Conservation (phyloP, 768 basidiomycete genomes). For the Terana coerulea region DNA sequence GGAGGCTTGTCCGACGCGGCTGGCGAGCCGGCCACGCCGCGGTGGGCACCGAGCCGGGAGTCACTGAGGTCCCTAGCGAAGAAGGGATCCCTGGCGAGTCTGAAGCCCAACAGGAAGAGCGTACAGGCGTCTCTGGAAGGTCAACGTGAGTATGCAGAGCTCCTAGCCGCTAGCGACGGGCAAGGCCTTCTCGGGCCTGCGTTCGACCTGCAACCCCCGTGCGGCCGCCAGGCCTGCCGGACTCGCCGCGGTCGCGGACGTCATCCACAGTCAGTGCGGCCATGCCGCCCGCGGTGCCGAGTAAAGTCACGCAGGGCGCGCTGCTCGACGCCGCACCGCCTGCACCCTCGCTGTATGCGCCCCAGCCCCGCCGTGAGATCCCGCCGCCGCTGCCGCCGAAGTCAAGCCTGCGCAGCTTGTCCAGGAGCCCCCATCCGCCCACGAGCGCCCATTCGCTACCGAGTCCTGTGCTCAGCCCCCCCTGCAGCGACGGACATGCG, state of each 20-base stretch:
- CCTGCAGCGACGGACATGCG: too few relatives aligned
- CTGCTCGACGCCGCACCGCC: too few relatives aligned
- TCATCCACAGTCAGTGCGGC: neutral
- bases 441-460: neutral
- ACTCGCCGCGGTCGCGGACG: slow-evolving; percentile 6
- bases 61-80: neutral
- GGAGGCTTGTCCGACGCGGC: neutral
- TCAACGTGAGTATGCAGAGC: neutral
- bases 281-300: neutral
- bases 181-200: slow-evolving; percentile 10
- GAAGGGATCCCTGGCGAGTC: neutral
- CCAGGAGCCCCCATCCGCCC: neutral
- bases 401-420: neutral
- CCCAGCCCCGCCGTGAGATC: neutral
- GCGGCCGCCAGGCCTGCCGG: neutral
- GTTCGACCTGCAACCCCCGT: slow-evolving; percentile 11
- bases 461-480: neutral
- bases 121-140: neutral
- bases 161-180: neutral
- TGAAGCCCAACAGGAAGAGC: neutral
- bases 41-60: slow-evolving; percentile 1
- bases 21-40: neutral
- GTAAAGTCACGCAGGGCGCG: neutral
- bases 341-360: neutral
- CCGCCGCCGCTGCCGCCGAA: slow-evolving; percentile 8